A percentile compares a stretch with the other conserved stretches of the same genome.
Conservation (phyloP, 73 alveolate species). For the Paramecium pentaurelia region DNA sequence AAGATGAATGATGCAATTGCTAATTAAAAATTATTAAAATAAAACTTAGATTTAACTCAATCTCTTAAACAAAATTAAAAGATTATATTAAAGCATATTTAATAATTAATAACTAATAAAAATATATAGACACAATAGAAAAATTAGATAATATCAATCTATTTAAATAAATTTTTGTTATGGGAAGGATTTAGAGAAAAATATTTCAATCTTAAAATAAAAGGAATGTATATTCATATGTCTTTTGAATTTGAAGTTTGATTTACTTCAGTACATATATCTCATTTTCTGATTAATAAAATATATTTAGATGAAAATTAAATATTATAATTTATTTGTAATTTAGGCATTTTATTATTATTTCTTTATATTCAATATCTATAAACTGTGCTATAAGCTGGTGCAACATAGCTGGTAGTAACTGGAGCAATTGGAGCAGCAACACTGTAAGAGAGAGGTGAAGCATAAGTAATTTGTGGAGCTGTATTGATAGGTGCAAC, state of each 20-base stretch:
- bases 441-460: constrained; percentile 18
- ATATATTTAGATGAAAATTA: background rate
- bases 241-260: background rate
- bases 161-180: background rate
- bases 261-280: background rate
- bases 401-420: constrained; percentile 31
- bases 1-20: background rate
- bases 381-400: constrained; percentile 1
- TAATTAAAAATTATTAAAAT: background rate
- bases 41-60: background rate
- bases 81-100: background rate
- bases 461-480: background rate
- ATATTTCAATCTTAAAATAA: background rate
- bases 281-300: background rate
- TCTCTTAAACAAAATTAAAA: background rate
- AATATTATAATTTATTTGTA: background rate
- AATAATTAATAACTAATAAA: background rate
- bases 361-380: background rate
- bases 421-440: constrained; percentile 45
- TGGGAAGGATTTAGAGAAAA: background rate
- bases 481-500: background rate
- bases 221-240: background rate
- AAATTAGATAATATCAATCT: background rate
- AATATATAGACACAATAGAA: background rate
- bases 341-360: background rate